Percentiles rank a stretch among this genome's conserved stretches.
Evolutionary conservation across 805 yeast genomes (phyloP).

Genomic region (Candida pseudofarinosa): DNA sequence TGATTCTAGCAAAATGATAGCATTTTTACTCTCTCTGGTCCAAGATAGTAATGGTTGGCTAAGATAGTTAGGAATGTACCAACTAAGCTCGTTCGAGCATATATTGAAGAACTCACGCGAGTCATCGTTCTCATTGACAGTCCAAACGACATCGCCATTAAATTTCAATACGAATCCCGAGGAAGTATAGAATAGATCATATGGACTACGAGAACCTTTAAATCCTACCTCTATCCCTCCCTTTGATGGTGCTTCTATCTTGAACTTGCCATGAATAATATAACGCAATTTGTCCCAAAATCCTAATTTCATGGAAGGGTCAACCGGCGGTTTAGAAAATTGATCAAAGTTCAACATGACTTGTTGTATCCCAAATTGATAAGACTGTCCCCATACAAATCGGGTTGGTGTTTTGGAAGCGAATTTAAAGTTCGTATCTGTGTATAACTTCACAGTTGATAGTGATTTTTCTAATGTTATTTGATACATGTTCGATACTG

Average conservation of each 20-base stretch:
- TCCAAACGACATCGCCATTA: slow-evolving; percentile 54
- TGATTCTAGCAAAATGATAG: slow-evolving; percentile 46
- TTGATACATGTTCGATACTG: slow-evolving; percentile 33
- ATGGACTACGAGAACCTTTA: slow-evolving; percentile 80
- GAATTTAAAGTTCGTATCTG: slow-evolving; percentile 55
- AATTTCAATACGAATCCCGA: slow-evolving; percentile 80
- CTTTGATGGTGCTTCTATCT: slow-evolving; percentile 46
- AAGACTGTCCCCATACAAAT: slow-evolving; percentile 80
- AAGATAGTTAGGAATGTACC: slow-evolving; percentile 74
- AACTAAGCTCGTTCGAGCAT: slow-evolving; percentile 55
- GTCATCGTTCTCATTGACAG: slow-evolving; percentile 62
- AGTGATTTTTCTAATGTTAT: slow-evolving; percentile 71
- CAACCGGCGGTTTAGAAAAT: slow-evolving; percentile 86
- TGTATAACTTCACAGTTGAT: slow-evolving; percentile 67
- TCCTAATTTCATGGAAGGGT: slow-evolving; percentile 80
- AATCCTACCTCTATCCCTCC: slow-evolving; percentile 53
- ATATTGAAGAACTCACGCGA: slow-evolving; percentile 66
- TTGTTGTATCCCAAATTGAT: slow-evolving; percentile 80
- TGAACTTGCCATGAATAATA: slow-evolving; percentile 68
- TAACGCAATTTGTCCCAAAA: slow-evolving; percentile 89
- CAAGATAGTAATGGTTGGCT: slow-evolving; percentile 50
- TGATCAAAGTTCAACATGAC: slow-evolving; percentile 73
- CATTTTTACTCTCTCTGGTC: slow-evolving; percentile 46
- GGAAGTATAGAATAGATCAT: slow-evolving; percentile 57
- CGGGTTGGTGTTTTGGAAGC: slow-evolving; percentile 56